phyloP scores from a whole-genome alignment of 2,329 filamentous ascomycete species.

The Ophiocordyceps polyrhachis-furcata region DNA sequence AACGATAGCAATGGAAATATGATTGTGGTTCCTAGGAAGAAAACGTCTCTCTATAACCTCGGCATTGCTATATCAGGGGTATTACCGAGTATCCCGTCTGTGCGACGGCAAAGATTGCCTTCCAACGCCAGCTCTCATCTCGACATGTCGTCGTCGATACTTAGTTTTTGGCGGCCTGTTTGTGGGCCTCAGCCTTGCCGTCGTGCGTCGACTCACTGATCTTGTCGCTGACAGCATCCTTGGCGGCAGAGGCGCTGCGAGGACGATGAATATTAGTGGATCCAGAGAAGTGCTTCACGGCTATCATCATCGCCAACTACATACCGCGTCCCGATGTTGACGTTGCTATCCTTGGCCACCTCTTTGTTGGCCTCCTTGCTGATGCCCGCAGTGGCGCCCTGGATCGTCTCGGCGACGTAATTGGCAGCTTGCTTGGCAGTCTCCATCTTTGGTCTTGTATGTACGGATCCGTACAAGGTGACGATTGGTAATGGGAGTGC shows the following conservation, averaged over 20 bases:
- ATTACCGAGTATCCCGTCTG: not conserved
- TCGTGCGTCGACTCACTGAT: conserved; percentile 21
- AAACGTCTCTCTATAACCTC: not conserved
- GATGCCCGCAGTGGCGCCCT: conserved; percentile 34
- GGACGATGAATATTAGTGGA: conserved; percentile 10
- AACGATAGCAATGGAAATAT: not conserved
- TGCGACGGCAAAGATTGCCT: not conserved
- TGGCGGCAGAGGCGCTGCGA: conserved; percentile 23
- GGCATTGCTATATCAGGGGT: not conserved
- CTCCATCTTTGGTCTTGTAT: conserved; percentile 24
- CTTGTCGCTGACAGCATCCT: conserved; percentile 31
- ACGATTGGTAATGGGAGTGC: not conserved
- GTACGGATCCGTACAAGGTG: too few relatives aligned
- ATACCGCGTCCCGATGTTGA: conserved; percentile 34
- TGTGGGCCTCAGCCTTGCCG: conserved; percentile 23
- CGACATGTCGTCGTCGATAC: not conserved
- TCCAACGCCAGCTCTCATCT: not conserved
- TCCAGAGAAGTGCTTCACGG: not conserved
- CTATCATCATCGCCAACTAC: too few relatives aligned
- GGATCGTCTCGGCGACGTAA: conserved; percentile 44
- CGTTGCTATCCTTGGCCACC: conserved; percentile 43
- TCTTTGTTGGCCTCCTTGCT: conserved; percentile 55
- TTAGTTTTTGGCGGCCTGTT: conserved; percentile 16
- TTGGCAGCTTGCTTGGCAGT: conserved; percentile 42
- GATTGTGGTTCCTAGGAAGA: not conserved